phyloP scores from a whole-genome alignment of 2,329 filamentous ascomycete species.

The Pestalotiopsis fici region DNA sequence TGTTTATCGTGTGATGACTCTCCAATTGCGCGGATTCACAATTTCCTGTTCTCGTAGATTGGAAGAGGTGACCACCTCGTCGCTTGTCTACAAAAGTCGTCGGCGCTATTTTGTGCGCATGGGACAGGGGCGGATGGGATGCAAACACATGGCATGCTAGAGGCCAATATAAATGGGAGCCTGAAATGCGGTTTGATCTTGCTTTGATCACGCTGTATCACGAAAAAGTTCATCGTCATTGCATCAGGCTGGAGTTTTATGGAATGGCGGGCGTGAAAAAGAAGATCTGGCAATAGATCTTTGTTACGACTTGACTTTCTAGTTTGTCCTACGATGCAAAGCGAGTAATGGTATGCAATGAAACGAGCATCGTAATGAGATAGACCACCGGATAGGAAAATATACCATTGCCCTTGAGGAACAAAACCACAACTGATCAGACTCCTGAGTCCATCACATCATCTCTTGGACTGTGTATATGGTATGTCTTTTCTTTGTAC shows the following conservation, averaged over 20 bases:
- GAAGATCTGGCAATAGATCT: constrained; percentile 4
- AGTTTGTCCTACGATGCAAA: not conserved
- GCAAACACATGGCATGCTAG: not conserved
- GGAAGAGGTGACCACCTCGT: not conserved
- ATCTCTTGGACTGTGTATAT: not conserved
- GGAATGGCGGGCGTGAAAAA: not conserved
- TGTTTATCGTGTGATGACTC: not conserved
- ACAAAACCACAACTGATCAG: not conserved
- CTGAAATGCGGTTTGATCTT: not conserved
- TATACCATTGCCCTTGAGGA: not conserved
- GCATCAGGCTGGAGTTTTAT: constrained; percentile 5
- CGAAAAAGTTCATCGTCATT: constrained; percentile 1
- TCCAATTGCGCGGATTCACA: not conserved
- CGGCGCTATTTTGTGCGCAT: not conserved
- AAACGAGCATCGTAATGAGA: constrained; percentile 1
- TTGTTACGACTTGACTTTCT: constrained; percentile 8
- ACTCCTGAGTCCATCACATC: not conserved
- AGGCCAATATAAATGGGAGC: not conserved
- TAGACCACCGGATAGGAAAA: constrained; percentile 6
- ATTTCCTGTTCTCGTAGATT: not conserved
- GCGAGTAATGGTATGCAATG: not conserved
- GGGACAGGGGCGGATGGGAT: not conserved
- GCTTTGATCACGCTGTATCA: not conserved
- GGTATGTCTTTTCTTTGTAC: not conserved
- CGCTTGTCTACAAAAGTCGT: not conserved